These are phyloP conservation scores for Trichoderma harzianum DNA, from an alignment of 2,329 filamentous ascomycete species.

Conservation along the genomic window DNA sequence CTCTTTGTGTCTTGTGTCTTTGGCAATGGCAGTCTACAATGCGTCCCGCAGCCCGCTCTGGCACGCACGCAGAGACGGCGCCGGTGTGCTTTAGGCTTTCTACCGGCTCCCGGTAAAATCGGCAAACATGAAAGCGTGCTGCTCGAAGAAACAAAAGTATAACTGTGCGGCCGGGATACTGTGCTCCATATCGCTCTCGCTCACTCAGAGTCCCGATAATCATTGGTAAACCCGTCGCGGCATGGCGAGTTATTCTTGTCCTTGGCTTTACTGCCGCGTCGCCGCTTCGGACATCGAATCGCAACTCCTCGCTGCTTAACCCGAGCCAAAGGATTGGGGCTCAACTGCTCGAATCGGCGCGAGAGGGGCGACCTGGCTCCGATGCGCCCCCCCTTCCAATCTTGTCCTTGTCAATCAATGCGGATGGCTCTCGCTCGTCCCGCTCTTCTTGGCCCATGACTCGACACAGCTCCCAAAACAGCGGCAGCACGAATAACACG, in stretches of 20 bases:
- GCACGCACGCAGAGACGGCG: neutral
- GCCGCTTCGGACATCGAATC: constrained; percentile 9
- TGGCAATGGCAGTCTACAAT: neutral
- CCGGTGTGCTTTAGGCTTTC: constrained; percentile 4
- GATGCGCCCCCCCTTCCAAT: neutral
- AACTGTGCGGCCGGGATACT: neutral
- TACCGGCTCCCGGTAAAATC: neutral
- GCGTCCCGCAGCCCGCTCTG: neutral
- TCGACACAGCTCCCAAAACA: neutral
- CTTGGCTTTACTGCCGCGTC: neutral
- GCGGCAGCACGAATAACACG: constrained; percentile 1
- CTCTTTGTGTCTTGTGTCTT: neutral
- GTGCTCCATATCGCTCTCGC: neutral
- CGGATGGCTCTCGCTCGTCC: neutral
- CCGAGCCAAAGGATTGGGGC: neutral
- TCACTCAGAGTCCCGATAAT: neutral
- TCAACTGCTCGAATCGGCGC: constrained; percentile 4
- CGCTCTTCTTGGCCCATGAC: constrained; percentile 2
- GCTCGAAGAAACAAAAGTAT: neutral
- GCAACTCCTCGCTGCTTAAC: neutral
- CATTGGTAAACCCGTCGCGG: neutral
- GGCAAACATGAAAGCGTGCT: neutral
- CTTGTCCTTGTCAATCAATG: neutral
- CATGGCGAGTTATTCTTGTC: neutral
- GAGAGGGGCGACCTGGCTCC: neutral